phyloP scores from a whole-genome alignment of 768 basidiomycete genomes.

The Tylopilus rubrobrunneus region DNA sequence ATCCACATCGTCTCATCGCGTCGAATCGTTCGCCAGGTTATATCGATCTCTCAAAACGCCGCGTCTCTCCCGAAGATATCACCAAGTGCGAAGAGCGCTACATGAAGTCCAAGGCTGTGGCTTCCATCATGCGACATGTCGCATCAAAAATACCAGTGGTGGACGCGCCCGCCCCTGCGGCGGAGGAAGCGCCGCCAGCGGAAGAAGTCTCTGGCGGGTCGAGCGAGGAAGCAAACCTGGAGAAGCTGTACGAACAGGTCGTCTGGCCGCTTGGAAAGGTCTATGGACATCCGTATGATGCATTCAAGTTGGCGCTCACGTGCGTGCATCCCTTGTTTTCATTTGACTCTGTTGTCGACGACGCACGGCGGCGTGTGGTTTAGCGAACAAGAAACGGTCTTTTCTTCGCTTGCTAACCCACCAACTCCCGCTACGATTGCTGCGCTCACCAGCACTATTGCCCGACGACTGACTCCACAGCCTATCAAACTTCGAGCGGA shows the following conservation, averaged over 20 bases:
- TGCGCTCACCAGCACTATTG: constrained; percentile 78
- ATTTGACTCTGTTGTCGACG: background rate
- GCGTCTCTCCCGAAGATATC: constrained; percentile 97
- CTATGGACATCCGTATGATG: constrained; percentile 96
- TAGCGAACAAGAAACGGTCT: constrained; percentile 79
- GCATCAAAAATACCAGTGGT: constrained; percentile 70
- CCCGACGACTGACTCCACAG: constrained; percentile 93
- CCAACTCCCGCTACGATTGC: constrained; percentile 54
- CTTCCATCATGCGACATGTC: constrained; percentile 89
- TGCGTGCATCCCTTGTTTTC: constrained; percentile 41
- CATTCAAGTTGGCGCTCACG: constrained; percentile 96
- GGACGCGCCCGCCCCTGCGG: constrained; percentile 27
- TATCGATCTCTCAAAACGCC: constrained; percentile 97
- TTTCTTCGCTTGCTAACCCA: constrained; percentile 59
- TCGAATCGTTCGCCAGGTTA: constrained; percentile 56
- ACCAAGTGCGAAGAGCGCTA: constrained; percentile 98
- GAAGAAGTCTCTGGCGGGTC: constrained; percentile 31
- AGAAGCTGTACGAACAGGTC: constrained; percentile 84
- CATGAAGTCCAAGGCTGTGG: constrained; percentile 96
- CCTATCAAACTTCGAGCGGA: constrained; percentile 98
- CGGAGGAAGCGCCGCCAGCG: constrained; percentile 15
- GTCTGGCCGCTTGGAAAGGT: constrained; percentile 91
- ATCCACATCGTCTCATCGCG: background rate
- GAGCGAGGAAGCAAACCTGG: constrained; percentile 77
- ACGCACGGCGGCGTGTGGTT: background rate